Conservation (phyloP, 805 yeast species). For the Candida koratica region DNA sequence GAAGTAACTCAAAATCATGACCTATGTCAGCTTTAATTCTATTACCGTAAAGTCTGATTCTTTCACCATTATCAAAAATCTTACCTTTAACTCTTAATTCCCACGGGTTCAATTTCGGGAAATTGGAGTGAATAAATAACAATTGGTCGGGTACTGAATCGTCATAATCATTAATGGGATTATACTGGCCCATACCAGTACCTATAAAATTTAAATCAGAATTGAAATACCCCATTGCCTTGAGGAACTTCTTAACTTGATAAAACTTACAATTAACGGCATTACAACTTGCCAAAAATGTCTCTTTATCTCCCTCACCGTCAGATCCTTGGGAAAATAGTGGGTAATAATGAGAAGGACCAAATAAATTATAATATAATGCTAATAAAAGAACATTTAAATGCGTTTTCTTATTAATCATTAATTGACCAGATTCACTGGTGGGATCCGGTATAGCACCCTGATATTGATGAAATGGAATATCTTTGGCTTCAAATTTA, state of each 20-base stretch:
- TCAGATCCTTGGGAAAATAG: constrained; percentile 42
- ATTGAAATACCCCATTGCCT: constrained; percentile 48
- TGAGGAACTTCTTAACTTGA: constrained; percentile 50
- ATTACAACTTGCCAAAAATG: constrained; percentile 66
- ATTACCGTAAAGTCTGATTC: constrained; percentile 57
- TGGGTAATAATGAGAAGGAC: constrained; percentile 41
- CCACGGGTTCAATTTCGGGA: constrained; percentile 66
- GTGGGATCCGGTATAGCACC: constrained; percentile 33
- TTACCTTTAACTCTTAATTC: constrained; percentile 41
- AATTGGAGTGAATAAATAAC: constrained; percentile 62
- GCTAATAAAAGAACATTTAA: constrained; percentile 35
- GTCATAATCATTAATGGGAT: constrained; percentile 58
- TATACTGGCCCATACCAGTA: constrained; percentile 72
- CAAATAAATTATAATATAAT: constrained; percentile 39
- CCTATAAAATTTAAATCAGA: constrained; percentile 48
- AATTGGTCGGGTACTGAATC: constrained; percentile 21
- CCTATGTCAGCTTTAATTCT: constrained; percentile 50
- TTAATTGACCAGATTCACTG: constrained; percentile 40
- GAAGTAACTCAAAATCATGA: constrained; percentile 55
- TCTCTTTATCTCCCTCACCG: constrained; percentile 85
- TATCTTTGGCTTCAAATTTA: constrained; percentile 12
- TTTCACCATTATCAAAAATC: constrained; percentile 40
- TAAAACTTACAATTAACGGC: constrained; percentile 46
- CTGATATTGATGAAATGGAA: constrained; percentile 29
- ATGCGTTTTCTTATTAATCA: constrained; percentile 39